A percentile compares a stretch with the other conserved stretches of the same genome.
Conservation (phyloP, 768 basidiomycete genomes). For the Omphalotus guepiniiformis region DNA sequence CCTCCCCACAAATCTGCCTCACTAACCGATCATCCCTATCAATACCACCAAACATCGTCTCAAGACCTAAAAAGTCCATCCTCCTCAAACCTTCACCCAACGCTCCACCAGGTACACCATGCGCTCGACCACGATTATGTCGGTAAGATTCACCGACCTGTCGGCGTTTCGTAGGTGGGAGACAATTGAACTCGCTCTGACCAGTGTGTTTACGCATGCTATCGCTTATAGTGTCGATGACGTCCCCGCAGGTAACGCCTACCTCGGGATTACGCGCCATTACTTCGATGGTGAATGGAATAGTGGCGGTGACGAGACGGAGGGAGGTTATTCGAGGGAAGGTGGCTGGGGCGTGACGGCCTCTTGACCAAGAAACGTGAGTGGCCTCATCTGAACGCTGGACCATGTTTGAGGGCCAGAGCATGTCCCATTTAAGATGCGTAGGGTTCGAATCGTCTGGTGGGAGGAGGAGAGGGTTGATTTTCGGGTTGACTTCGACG, state of each 20-base stretch:
- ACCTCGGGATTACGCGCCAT: slow-evolving; percentile 36
- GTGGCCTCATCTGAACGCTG: slow-evolving; percentile 5
- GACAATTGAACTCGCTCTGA: slow-evolving; percentile 47
- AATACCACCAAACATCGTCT: slow-evolving; percentile 65
- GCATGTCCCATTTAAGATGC: slow-evolving; percentile 10
- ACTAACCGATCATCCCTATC: slow-evolving; percentile 40
- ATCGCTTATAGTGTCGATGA: slow-evolving; percentile 50
- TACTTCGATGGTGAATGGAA: slow-evolving; percentile 56
- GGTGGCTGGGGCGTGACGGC: slow-evolving; percentile 6
- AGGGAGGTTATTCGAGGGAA: slow-evolving; percentile 9
- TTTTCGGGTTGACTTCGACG: slow-evolving; percentile 7
- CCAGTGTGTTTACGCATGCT: slow-evolving; percentile 48
- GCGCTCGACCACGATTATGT: slow-evolving; percentile 60
- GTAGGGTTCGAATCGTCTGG: not conserved
- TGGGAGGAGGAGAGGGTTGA: not conserved
- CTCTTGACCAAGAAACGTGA: slow-evolving; percentile 6
- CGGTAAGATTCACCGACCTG: slow-evolving; percentile 50
- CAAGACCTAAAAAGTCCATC: slow-evolving; percentile 59
- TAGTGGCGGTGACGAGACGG: slow-evolving; percentile 41
- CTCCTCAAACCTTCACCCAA: slow-evolving; percentile 60
- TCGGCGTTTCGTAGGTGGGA: slow-evolving; percentile 32
- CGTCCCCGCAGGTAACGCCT: slow-evolving; percentile 66
- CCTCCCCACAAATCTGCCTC: slow-evolving; percentile 32
- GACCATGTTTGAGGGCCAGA: slow-evolving; percentile 1
- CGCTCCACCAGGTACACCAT: slow-evolving; percentile 64